Evolutionary conservation across 2,329 filamentous ascomycete genomes (phyloP), one percentile per base, ranked within the genome.

Genomic region (Colletotrichum lentis): DNA sequence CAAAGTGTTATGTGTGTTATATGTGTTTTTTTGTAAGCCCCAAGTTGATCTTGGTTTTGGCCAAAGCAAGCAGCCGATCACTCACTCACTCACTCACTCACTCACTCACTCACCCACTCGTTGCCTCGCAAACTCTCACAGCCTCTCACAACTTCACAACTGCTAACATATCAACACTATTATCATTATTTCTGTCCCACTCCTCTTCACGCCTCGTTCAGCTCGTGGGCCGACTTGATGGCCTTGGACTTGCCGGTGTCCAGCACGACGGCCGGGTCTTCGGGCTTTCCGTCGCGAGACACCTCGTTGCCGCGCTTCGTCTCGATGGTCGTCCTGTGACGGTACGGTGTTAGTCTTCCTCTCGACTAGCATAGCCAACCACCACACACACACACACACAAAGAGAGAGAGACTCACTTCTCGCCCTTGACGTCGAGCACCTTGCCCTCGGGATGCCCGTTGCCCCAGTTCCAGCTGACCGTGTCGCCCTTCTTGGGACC

Each of bases 381-480:
- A n/a, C n/a, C n/a, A 7, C 3, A 2, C 27, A 27, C 5, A 27
- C 27, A 27, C 24, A 27, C 24, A 27, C 24, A 27, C 24, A 31
- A 5, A 31, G 1, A 31, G 8, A 31, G 27, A 31, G 27, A 31
- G 8, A 31, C 79, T 73, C 67, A 82, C 80, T 79, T 77, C 31
- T 80, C 78, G 0, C 72, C 74, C 67, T 82, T 82, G 50, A 83
- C 81, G 16, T 83, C 80, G 3, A 82, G 70, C 1, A 83, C 81
- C 16, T 80, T 81, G 2, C 81, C 81, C 66, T 81, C 67, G 1
- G 81, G 80, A 22, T 82, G 76, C 10, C 80, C 80, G 20, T 74
- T 73, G 14, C 81, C 81, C 81, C 81, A 83, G 31, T 81, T 81
- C 81, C 81, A 83, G 70, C 79, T 82, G 8, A 83, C 81, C 0